Percentiles rank a stretch among this genome's conserved stretches.
Evolutionary conservation across 2,329 filamentous ascomycete species (phyloP).

Genomic region (Sarocladiaceae sp.): DNA sequence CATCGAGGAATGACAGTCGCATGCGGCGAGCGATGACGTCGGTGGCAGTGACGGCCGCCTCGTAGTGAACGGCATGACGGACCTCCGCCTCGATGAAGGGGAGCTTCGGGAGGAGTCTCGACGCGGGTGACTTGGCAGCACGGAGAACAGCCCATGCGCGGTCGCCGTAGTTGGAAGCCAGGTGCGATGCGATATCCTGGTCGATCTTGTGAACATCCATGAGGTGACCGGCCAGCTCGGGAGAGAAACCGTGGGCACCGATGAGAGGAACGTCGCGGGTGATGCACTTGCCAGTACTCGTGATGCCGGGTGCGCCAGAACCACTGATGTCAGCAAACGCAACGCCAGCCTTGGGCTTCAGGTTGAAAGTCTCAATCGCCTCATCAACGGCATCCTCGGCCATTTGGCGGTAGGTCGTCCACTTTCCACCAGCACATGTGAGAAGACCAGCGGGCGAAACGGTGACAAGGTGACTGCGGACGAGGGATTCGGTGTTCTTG

Average conservation of each 20-base stretch:
- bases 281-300: slow-evolving; percentile 65
- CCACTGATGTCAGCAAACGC: slow-evolving; percentile 60
- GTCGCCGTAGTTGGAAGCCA: slow-evolving; percentile 36
- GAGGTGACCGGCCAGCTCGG: slow-evolving; percentile 26
- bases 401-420: slow-evolving; percentile 88
- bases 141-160: slow-evolving; percentile 66
- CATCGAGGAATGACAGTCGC: slow-evolving; percentile 69
- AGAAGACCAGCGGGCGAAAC: slow-evolving; percentile 68
- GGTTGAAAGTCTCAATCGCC: slow-evolving; percentile 59
- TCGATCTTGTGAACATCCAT: slow-evolving; percentile 30
- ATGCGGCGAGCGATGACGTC: slow-evolving; percentile 67
- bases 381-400: slow-evolving; percentile 79
- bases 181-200: slow-evolving; percentile 33
- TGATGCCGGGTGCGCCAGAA: slow-evolving; percentile 37
- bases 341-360: slow-evolving; percentile 44
- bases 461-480: slow-evolving; percentile 74
- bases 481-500: slow-evolving; percentile 74
- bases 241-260: slow-evolving; percentile 65
- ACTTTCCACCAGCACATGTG: slow-evolving; percentile 79
- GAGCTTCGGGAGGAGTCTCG: slow-evolving; percentile 58
- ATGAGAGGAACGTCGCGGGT: slow-evolving; percentile 68
- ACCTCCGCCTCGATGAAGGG: slow-evolving; percentile 71
- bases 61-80: slow-evolving; percentile 63
- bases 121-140: slow-evolving; percentile 46
- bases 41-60: slow-evolving; percentile 66